These are phyloP conservation scores for Alternaria sp. DNA, from an alignment of 2,329 filamentous ascomycete species.

Conservation along the genomic window DNA sequence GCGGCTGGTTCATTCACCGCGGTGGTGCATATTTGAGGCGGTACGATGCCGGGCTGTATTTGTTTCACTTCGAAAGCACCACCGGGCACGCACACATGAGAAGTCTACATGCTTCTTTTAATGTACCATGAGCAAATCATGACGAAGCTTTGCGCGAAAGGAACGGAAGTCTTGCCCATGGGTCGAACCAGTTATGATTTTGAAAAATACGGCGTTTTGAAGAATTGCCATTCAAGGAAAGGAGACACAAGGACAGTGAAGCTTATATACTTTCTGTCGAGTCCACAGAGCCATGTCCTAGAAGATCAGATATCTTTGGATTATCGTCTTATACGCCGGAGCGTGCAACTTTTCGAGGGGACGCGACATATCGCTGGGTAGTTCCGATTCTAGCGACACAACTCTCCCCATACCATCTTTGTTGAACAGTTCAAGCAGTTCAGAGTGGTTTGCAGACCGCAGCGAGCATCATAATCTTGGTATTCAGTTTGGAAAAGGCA, in stretches of 20 bases:
- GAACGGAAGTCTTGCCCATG: background rate
- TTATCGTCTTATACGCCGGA: background rate
- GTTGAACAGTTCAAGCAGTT: accelerated
- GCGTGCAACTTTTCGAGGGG: background rate
- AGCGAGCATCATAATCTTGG: background rate
- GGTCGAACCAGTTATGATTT: background rate
- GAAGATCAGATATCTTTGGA: no score
- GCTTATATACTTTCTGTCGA: accelerated
- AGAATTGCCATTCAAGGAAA: background rate
- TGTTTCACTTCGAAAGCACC: no score
- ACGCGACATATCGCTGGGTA: background rate
- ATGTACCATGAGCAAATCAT: background rate
- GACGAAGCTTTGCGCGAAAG: background rate
- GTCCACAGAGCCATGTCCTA: no score
- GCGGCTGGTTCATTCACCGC: background rate
- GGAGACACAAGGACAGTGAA: background rate
- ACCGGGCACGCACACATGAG: background rate
- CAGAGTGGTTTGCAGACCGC: background rate
- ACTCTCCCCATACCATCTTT: background rate
- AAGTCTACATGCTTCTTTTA: background rate
- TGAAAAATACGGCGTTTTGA: background rate
- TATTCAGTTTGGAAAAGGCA: background rate
- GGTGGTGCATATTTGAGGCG: background rate
- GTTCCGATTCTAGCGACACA: background rate
- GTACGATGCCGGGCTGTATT: no score